These are phyloP conservation scores for Cercospora berteroae DNA, from an alignment of 2,329 filamentous ascomycete species.

Conservation along the genomic window DNA sequence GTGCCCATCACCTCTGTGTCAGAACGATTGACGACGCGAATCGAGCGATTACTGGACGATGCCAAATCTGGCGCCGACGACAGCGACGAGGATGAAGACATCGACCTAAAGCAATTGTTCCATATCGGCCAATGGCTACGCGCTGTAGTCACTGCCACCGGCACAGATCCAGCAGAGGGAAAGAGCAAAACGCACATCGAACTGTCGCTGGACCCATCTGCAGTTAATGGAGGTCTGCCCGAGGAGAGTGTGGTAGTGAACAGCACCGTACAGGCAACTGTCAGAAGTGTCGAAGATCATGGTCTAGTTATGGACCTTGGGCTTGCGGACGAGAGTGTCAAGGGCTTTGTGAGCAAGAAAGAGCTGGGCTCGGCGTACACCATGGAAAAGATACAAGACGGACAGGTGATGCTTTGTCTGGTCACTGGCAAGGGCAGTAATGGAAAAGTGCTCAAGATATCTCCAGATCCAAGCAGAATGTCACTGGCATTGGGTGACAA, in stretches of 20 bases:
- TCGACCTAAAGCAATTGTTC: conserved; percentile 76
- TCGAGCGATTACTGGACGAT: conserved; percentile 66
- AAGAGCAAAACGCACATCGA: conserved; percentile 81
- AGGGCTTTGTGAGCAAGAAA: conserved; percentile 81
- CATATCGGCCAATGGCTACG: conserved; percentile 83
- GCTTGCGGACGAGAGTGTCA: conserved; percentile 63
- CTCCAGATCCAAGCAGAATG: conserved; percentile 60
- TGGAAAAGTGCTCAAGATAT: conserved; percentile 83
- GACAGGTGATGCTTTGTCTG: conserved; percentile 79
- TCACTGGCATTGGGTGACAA: conserved; percentile 21
- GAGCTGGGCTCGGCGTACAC: conserved; percentile 69
- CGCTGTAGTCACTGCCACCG: conserved; percentile 75
- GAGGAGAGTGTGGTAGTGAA: conserved; percentile 72
- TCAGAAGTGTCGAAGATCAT: conserved; percentile 92
- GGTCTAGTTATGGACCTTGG: conserved; percentile 92
- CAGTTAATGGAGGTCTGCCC: conserved; percentile 73
- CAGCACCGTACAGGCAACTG: conserved; percentile 78
- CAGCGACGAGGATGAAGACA: conserved; percentile 54
- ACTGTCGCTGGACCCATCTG: conserved; percentile 75
- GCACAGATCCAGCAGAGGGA: conserved; percentile 59
- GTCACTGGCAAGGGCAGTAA: conserved; percentile 72
- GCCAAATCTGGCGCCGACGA: conserved; percentile 53
- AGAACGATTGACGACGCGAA: conserved; percentile 68
- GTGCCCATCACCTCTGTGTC: conserved; percentile 92
- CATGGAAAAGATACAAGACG: conserved; percentile 71